Conservation (phyloP, 306 rosid genomes). For the Acacia melanoxylon region DNA sequence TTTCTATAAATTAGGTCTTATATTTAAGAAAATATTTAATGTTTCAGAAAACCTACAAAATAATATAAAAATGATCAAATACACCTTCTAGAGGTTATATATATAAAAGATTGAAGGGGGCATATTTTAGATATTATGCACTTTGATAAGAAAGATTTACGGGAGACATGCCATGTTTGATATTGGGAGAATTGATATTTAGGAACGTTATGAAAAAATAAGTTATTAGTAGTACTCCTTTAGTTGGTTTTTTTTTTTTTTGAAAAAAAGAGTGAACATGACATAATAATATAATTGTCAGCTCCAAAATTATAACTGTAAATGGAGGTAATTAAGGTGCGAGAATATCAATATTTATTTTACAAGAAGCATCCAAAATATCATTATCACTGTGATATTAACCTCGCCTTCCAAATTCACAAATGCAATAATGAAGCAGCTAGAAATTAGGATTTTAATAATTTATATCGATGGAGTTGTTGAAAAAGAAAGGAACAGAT, state of each 20-base stretch:
- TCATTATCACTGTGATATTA: neutral
- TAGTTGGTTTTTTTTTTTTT: no score
- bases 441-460: neutral
- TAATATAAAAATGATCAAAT: neutral
- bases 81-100: neutral
- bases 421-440: neutral
- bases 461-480: neutral
- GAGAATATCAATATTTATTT: no score
- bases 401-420: neutral
- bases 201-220: neutral
- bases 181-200: neutral
- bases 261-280: no score
- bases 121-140: no score
- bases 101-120: no score
- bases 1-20: no score
- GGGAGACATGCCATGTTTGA: neutral
- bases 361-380: neutral
- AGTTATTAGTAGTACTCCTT: neutral
- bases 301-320: no score
- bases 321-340: no score
- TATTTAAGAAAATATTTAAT: no score
- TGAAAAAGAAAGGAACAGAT: neutral
- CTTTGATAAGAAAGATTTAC: neutral
- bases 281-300: no score
- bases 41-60: neutral